These are phyloP conservation scores for Sphagnum contortum DNA, from an alignment of 225 moss, liverwort and hornwort species.

Conservation along the genomic window DNA sequence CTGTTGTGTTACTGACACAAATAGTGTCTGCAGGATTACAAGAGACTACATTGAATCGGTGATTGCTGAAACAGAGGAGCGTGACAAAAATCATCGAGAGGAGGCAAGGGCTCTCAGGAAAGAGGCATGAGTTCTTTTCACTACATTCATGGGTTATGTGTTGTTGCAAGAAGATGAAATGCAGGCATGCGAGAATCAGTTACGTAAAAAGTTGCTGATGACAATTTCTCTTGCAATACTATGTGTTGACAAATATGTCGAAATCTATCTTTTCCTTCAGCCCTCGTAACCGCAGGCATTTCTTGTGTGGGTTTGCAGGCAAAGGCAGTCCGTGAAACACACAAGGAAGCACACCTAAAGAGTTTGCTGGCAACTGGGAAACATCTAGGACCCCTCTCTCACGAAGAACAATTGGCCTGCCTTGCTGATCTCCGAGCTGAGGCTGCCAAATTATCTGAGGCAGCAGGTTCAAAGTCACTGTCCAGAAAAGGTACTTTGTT, in stretches of 20 bases:
- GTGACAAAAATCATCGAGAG: slow-evolving; percentile 42
- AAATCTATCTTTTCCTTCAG: not conserved
- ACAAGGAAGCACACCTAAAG: slow-evolving; percentile 20
- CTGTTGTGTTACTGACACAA: not conserved
- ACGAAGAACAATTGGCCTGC: slow-evolving; percentile 29
- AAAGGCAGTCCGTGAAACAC: slow-evolving; percentile 37
- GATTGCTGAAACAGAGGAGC: slow-evolving; percentile 29
- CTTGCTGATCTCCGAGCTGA: slow-evolving; percentile 35
- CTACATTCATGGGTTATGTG: not conserved
- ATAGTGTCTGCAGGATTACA: slow-evolving; percentile 27
- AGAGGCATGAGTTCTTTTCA: slow-evolving; percentile 15
- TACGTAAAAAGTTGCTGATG: not conserved
- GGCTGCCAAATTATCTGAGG: slow-evolving; percentile 22
- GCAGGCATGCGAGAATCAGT: not conserved
- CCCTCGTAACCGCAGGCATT: not conserved
- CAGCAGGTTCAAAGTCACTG: slow-evolving; percentile 17
- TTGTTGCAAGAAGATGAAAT: not conserved
- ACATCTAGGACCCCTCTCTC: slow-evolving; percentile 10
- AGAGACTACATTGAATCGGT: slow-evolving; percentile 42
- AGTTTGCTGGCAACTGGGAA: slow-evolving; percentile 24
- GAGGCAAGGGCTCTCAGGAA: slow-evolving; percentile 49
- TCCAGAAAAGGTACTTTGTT: slow-evolving; percentile 15
- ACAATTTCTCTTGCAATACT: no score
- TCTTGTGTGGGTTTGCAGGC: slow-evolving; percentile 16
- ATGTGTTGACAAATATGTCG: no score